Base-by-base conservation (phyloP, 2,329 filamentous ascomycete genomes). In the Stemphylium beticola region DNA sequence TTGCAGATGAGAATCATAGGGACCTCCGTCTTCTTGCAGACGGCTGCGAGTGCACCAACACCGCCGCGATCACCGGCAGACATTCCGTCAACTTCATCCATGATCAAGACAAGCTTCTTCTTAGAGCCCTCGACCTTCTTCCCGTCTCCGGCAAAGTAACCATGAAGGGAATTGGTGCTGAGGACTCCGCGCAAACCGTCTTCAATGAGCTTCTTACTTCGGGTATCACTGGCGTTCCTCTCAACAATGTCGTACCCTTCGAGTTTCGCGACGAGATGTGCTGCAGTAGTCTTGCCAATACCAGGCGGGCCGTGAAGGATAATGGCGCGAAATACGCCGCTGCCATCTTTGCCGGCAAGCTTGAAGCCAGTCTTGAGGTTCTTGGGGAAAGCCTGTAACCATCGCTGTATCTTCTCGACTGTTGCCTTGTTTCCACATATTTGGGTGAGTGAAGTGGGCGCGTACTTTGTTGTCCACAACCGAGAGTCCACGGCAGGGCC, bases 51-150 rank as follows among this genome's bases (percentile, higher is more conserved):
- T 26, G 95, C 95, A 45, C 93, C 95, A 42, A 99, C 95, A 74
- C 95, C 95, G 62, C 95, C 95, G 57, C 95, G 88, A 73, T 99
- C 95, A 71, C 95, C 95, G 32, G 92, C 93, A 57, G 93, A 98
- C 95, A 99, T 98, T 47, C 95, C 95, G 68, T 99, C 95, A 4
- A 99, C 95, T 77, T 99, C 95, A 66, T 99, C 95, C 95, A 99
- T 98, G 77, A 99, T 92, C 43, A 99, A 80, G 5, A 97, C 91
- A 31, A 98, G 87, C 66, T 97, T 97, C 80, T 96, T 96, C 80
- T 95, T 98, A 14, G 82, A 82, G 4, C 81, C 77, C 39, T 97
- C 89, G 3, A 96, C 87, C 53, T 88, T 84, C 76, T 95, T 91
- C 20, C 90, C 90, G 51, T 93, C 90, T 2, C 87, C 87, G 6